phyloP scores from a whole-genome alignment of 2,329 filamentous ascomycete genomes.

The Lecanoromycetidae sp. region DNA sequence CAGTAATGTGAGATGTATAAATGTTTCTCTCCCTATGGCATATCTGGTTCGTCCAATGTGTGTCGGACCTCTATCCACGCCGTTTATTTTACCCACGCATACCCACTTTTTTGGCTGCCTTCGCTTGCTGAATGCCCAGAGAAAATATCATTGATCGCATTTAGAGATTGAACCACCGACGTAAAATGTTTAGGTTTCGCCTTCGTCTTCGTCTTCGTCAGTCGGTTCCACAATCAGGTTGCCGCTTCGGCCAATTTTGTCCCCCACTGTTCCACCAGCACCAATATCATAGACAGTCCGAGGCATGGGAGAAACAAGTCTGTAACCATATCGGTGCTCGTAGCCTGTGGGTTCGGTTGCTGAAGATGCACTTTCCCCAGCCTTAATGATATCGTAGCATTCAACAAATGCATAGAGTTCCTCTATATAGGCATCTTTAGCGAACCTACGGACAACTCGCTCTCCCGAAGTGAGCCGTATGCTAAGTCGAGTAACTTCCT shows the following conservation, averaged over 20 bases:
- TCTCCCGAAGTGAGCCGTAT: slow-evolving; percentile 53
- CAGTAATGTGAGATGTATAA: too few species aligned
- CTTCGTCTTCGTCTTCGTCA: slow-evolving; percentile 41
- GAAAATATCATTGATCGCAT: neutral
- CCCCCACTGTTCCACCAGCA: slow-evolving; percentile 51
- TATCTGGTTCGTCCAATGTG: neutral
- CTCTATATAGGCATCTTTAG: slow-evolving; percentile 58
- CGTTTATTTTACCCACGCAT: too few species aligned
- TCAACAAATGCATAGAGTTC: slow-evolving; percentile 95
- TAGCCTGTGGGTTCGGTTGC: slow-evolving; percentile 50
- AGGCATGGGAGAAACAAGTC: slow-evolving; percentile 74
- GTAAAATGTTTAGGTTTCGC: neutral
- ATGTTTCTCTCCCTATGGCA: too few species aligned
- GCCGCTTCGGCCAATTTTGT: slow-evolving; percentile 67
- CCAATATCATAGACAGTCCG: slow-evolving; percentile 65
- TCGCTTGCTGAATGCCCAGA: slow-evolving; percentile 8
- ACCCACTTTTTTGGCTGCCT: neutral
- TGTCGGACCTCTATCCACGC: too few species aligned
- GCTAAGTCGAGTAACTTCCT: slow-evolving; percentile 60
- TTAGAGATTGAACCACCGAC: neutral
- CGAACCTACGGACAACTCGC: slow-evolving; percentile 66
- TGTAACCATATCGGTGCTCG: slow-evolving; percentile 72
- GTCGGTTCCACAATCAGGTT: slow-evolving; percentile 78
- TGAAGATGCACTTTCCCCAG: slow-evolving; percentile 22
- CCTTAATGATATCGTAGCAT: slow-evolving; percentile 58